A percentile compares a stretch with the other conserved stretches of the same genome.
phyloP scores from a whole-genome alignment of 352 stramenopile species.

The Globisporangium canariense region DNA sequence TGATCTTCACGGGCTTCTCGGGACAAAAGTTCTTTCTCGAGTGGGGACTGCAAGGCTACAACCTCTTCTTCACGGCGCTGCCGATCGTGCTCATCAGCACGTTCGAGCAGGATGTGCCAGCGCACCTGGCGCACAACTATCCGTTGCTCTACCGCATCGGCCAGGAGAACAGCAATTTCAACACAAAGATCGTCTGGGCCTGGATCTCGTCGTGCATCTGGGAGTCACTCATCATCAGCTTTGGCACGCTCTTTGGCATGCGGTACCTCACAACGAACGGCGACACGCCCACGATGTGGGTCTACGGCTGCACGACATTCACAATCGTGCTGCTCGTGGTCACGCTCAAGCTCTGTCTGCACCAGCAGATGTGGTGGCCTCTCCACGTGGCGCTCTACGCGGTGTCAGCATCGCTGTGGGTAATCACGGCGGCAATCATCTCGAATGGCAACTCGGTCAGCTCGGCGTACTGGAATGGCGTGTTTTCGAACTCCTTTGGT shows the following conservation, averaged over 20 bases:
- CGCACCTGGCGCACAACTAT: conserved; percentile 63
- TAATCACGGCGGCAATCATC: conserved; percentile 68
- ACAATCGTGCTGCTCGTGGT: conserved; percentile 94
- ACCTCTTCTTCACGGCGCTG: conserved; percentile 84
- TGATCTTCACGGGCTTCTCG: conserved; percentile 88
- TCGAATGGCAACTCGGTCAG: conserved; percentile 68
- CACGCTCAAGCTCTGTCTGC: conserved; percentile 91
- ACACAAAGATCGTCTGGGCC: conserved; percentile 77
- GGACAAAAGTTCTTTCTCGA: conserved; percentile 87
- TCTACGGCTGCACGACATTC: conserved; percentile 93
- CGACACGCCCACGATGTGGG: conserved; percentile 90
- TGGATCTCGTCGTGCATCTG: conserved; percentile 83
- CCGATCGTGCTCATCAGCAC: conserved; percentile 83
- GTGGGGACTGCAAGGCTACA: conserved; percentile 87
- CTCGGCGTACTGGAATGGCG: conserved; percentile 80
- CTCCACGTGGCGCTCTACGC: conserved; percentile 72
- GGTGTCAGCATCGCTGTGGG: conserved; percentile 66
- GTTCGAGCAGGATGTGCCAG: conserved; percentile 82
- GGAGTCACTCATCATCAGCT: conserved; percentile 83
- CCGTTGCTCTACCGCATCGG: conserved; percentile 82
- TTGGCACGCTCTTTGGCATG: conserved; percentile 81
- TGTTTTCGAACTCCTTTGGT: conserved; percentile 71
- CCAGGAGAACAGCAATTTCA: conserved; percentile 82
- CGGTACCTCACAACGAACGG: conserved; percentile 75
- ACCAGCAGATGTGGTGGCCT: conserved; percentile 84